Evolutionary conservation across 1,284 basidiomycete species (phyloP), one percentile per base, ranked within the genome.

Genomic region (Cryptococcus sp.): DNA sequence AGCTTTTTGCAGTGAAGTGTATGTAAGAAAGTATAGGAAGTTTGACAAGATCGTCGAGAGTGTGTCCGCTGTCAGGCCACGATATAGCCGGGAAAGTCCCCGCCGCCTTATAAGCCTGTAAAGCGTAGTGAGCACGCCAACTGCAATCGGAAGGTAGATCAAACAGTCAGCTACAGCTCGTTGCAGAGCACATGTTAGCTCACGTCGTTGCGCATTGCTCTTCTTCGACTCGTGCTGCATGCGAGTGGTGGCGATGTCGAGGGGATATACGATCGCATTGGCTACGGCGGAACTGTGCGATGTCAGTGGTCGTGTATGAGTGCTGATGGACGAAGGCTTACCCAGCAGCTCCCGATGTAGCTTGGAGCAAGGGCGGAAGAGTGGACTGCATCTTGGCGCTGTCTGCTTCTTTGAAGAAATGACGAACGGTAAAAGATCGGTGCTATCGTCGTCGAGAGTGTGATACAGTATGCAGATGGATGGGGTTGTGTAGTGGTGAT

Each of bases 221-320:
- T 52, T 22, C 40, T 55, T 56, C 35, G 56, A 30, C 42, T 55
- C 62, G 40, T 63, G 63, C 62, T 82, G 81, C 27, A 72, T 59
- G 5, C 68, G 62, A 0, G 80, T 80, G 1, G 79, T 78, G 49
- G 79, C 71, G 2, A 81, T 74, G 56, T 82, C 81, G 17, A 82
- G 71, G 11, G 81, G 81, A 60, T 80, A 83, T 22, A 81, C 78
- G 47, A 82, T 67, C 1, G 74, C 76, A 65, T 81, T 81, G 48
- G 73, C 75, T 10, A 80, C 72, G 20, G 76, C 72, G 0, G 77
- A 77, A 15, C 71, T 71, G n/a, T 8, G 38, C 30, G n/a, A 53
- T 38, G 40, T 49, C 43, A 20, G n/a, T 10, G n/a, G 19, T 35
- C n/a, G 5, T 35, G 19, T n/a, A 54, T 56, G 19, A 57, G 40